Evolutionary conservation across 2,329 filamentous ascomycete species (phyloP).

Genomic region (Xylariaceae sp.): DNA sequence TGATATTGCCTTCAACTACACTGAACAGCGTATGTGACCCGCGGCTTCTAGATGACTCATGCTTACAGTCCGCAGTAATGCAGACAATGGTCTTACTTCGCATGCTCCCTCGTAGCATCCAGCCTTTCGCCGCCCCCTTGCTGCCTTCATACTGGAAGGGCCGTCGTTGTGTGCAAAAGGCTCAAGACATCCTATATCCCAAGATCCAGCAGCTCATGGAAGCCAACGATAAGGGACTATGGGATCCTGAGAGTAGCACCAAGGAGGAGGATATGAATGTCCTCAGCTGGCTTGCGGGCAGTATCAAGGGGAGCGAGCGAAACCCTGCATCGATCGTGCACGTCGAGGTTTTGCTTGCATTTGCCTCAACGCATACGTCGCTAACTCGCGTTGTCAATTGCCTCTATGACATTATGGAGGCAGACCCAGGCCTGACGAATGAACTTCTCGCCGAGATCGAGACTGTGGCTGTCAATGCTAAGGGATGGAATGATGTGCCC

Average conservation of each 20-base stretch:
- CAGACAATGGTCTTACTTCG: slow-evolving; percentile 9
- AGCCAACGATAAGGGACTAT: slow-evolving; percentile 1
- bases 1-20: slow-evolving; percentile 5
- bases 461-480: slow-evolving; percentile 1
- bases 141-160: slow-evolving; percentile 16
- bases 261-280: slow-evolving; percentile 9
- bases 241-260: slow-evolving; percentile 4
- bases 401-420: slow-evolving; percentile 10
- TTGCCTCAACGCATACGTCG: slow-evolving; percentile 16
- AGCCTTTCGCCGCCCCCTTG: slow-evolving; percentile 5
- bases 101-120: slow-evolving; percentile 6
- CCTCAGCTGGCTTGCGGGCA: slow-evolving; percentile 10
- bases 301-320: slow-evolving; percentile 4
- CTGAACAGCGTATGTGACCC: slow-evolving; percentile 7
- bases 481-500: slow-evolving; percentile 7
- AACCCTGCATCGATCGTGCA: slow-evolving; percentile 4
- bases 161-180: not conserved
- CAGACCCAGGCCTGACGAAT: not conserved
- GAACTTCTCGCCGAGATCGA: slow-evolving; percentile 10
- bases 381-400: slow-evolving; percentile 6
- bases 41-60: not conserved
- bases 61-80: slow-evolving; percentile 4
- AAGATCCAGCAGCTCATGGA: slow-evolving; percentile 9
- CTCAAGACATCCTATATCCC: slow-evolving; percentile 4
- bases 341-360: slow-evolving; percentile 6